Evolutionary conservation across 306 rosid genomes (phyloP), one percentile per base, ranked within the genome.

Genomic region (Betula pendula): DNA sequence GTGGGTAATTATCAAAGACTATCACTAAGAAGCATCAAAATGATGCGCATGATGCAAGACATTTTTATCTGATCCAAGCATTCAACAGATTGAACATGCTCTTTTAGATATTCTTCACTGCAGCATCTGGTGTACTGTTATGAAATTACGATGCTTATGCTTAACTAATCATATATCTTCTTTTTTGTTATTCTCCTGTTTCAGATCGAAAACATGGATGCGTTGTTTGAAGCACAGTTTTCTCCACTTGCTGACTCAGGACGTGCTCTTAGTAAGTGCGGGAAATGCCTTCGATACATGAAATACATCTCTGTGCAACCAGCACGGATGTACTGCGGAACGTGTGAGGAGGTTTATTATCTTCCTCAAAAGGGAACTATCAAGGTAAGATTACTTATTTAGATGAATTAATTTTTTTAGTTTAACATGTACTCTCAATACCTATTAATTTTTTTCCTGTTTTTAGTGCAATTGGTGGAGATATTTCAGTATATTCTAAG

Each of bases 191-290:
- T 75, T 71, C 83, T 59, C 71, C 58, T 86, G 77, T 71, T 78
- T 74, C 94, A 94, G 98, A 92, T 94, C 78, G 98, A 92, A 75
- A 90, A 90, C 75, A 94, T 94, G 98, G 97, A 94, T 90, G 93
- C 95, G 62, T 79, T 94, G 75, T 94, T 94, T 81, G 98, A 94
- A 84, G 96, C 96, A 24, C 98, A 94, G 53, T 94, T 94, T 84
- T 94, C 98, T 62, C 81, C 92, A 11, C 95, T 94, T 42, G 84
- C 89, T 42, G 96, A 90, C 65, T 90, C 97, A 2, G 98, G 98
- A 65, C 90, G 92, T 49, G 58, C 74, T 73, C 83, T 94, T 75
- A 92, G 98, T 70, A 94, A 92, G 84, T 94, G 98, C 63, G 97
- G 98, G 42, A 94, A 92, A 87, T 94, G 98, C 87, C 82, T 94